These are phyloP conservation scores for Berberis vulgaris DNA, from an alignment of 164 flowering plant species.

Conservation along the genomic window DNA sequence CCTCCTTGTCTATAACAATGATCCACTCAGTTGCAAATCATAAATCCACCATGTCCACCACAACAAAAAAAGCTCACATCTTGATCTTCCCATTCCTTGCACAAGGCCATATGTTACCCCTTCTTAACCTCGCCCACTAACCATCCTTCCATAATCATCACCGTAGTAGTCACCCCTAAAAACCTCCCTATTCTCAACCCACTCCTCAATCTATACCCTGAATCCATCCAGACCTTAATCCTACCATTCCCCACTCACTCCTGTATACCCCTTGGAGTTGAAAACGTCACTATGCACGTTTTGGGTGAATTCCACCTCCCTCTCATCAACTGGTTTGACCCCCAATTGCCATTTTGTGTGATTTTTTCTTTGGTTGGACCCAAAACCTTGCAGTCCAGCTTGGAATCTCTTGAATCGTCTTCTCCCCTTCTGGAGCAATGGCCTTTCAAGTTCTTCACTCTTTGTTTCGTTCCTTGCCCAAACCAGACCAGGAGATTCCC, in stretches of 20 bases:
- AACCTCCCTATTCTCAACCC: conserved; percentile 50
- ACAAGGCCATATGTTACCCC: conserved; percentile 63
- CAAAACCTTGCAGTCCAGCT: conserved; percentile 17
- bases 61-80: conserved; percentile 19
- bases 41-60: no score
- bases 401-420: conserved; percentile 19
- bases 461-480: conserved; percentile 9
- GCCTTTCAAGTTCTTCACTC: not conserved
- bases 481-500: not conserved
- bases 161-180: conserved; percentile 51
- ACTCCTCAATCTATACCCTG: conserved; percentile 26
- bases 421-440: conserved; percentile 23
- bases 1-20: no score
- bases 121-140: conserved; percentile 51
- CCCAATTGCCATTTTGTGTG: conserved; percentile 47
- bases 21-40: no score
- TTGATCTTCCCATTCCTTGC: conserved; percentile 64
- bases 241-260: conserved; percentile 57
- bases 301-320: conserved; percentile 23
- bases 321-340: conserved; percentile 39
- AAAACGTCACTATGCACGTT: conserved; percentile 34
- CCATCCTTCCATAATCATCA: conserved; percentile 31
- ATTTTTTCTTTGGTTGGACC: conserved; percentile 38
- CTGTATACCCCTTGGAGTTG: conserved; percentile 36
- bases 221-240: conserved; percentile 25